Evolutionary conservation across 2,329 filamentous ascomycete genomes (phyloP).

Genomic region (Verticillium alfalfae): DNA sequence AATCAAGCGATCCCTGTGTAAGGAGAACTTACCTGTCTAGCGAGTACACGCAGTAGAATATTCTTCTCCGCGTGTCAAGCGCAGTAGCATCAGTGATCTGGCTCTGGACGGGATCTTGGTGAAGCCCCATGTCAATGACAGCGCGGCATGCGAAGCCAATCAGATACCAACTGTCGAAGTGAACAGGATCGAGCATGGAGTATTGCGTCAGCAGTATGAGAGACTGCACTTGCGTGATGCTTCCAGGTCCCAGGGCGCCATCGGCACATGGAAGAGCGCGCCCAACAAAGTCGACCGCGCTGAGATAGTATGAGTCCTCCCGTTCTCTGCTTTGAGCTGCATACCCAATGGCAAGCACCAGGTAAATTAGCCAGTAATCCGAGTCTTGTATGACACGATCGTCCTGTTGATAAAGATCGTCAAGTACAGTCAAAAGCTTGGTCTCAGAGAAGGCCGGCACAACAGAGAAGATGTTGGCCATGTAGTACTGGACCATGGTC

Average conservation of each 20-base stretch:
- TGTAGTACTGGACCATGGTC: conserved; percentile 73
- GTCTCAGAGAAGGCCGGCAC: conserved; percentile 82
- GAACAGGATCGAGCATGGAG: conserved; percentile 80
- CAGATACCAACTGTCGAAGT: conserved; percentile 92
- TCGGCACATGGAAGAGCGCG: conserved; percentile 73
- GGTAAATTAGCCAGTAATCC: conserved; percentile 81
- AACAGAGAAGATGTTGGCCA: conserved; percentile 73
- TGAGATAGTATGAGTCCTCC: conserved; percentile 57
- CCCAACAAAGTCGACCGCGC: conserved; percentile 51
- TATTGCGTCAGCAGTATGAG: conserved; percentile 83
- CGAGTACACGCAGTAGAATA: conserved; percentile 88
- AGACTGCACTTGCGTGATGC: conserved; percentile 80
- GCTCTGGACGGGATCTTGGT: conserved; percentile 79
- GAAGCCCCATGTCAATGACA: conserved; percentile 83
- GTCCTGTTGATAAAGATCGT: conserved; percentile 73
- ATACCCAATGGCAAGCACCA: conserved; percentile 82
- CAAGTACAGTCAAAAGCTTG: conserved; percentile 68
- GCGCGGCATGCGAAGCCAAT: conserved; percentile 86
- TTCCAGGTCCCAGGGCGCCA: conserved; percentile 77
- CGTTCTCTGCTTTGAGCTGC: conserved; percentile 65
- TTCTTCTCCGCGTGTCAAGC: conserved; percentile 71
- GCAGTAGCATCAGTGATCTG: conserved; percentile 61
- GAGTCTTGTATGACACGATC: conserved; percentile 57
- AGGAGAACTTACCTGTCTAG: conserved; percentile 64
- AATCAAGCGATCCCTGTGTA: background rate